Conservation (phyloP, 805 yeast species). For the Clavispora santaluciae region DNA sequence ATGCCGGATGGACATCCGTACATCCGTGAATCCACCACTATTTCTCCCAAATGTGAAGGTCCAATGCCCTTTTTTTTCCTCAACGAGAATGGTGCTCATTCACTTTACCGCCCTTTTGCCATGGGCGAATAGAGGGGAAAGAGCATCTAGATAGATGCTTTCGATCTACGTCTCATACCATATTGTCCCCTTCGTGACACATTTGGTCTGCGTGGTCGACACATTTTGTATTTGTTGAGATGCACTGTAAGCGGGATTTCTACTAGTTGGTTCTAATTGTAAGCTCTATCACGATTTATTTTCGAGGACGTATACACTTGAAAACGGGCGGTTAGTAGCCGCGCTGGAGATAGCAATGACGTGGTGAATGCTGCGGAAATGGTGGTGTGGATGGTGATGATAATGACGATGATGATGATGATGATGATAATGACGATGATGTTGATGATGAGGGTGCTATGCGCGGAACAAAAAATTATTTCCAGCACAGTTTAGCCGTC, state of each 20-base stretch:
- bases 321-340: no score
- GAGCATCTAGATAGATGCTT: constrained; percentile 15
- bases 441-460: neutral
- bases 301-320: no score
- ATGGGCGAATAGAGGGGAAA: constrained; percentile 21
- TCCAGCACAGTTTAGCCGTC: neutral
- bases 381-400: neutral
- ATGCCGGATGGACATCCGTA: no score
- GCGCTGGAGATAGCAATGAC: no score
- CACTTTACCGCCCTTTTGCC: constrained; percentile 18
- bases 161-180: constrained; percentile 18
- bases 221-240: constrained; percentile 13
- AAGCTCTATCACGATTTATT: no score
- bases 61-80: constrained; percentile 6
- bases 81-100: constrained; percentile 19
- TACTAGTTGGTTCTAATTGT: no score
- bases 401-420: neutral
- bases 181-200: constrained; percentile 7
- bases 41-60: no score
- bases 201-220: constrained; percentile 37
- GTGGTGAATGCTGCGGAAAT: neutral
- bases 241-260: neutral
- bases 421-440: neutral
- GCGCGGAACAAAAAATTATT: neutral
- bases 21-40: no score